A percentile compares a stretch with the other conserved stretches of the same genome.
Conservation (phyloP, 2,329 filamentous ascomycete species). For the Cyphellophora attinorum region DNA sequence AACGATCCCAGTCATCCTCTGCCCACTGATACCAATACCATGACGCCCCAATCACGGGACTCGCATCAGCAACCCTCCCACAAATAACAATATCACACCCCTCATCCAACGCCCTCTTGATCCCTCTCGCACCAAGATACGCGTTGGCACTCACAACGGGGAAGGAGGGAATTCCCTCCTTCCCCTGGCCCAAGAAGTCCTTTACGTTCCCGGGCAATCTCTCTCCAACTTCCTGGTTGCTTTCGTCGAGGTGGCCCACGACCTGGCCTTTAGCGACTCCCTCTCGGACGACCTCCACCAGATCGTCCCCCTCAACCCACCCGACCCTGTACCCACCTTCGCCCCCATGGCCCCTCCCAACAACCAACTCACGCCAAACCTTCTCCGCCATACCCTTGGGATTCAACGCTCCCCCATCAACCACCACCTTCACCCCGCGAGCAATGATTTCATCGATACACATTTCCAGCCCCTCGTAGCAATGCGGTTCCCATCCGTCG, state of each 20-base stretch:
- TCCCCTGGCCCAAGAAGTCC: slow-evolving; percentile 26
- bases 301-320: slow-evolving; percentile 37
- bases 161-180: slow-evolving; percentile 14
- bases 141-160: slow-evolving; percentile 39
- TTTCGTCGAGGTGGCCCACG: slow-evolving; percentile 32
- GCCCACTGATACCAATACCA: slow-evolving; percentile 48
- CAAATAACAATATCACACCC: slow-evolving; percentile 35
- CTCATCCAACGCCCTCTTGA: slow-evolving; percentile 29
- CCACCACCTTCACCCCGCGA: slow-evolving; percentile 44
- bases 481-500: slow-evolving; percentile 35
- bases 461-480: slow-evolving; percentile 39
- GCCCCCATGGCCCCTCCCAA: slow-evolving; percentile 25
- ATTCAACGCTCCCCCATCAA: slow-evolving; percentile 49
- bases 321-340: slow-evolving; percentile 30
- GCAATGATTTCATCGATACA: slow-evolving; percentile 36
- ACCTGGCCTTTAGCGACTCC: slow-evolving; percentile 25
- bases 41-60: slow-evolving; percentile 46
- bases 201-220: slow-evolving; percentile 26
- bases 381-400: slow-evolving; percentile 42
- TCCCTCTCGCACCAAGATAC: slow-evolving; percentile 44
- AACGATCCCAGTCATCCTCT: slow-evolving; percentile 36
- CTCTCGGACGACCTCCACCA: slow-evolving; percentile 25
- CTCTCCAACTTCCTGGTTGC: slow-evolving; percentile 26
- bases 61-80: slow-evolving; percentile 39
- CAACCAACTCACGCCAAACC: slow-evolving; percentile 18